phyloP scores from a whole-genome alignment of 805 yeast genomes.

The Starmerella apis region DNA sequence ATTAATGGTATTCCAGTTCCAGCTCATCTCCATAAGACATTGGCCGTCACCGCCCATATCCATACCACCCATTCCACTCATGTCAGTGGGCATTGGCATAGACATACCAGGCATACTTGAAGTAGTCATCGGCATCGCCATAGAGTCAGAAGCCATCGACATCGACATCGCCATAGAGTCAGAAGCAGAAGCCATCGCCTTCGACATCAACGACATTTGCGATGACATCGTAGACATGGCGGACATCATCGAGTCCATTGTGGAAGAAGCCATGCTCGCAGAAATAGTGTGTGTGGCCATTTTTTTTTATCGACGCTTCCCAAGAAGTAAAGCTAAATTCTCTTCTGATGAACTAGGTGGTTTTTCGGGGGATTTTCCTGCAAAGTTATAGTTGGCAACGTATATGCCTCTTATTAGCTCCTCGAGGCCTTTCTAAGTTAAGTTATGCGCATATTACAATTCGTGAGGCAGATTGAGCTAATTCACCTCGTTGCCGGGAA shows the following conservation, averaged over 20 bases:
- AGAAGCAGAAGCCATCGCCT: conserved; percentile 12
- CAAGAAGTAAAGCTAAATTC: not conserved
- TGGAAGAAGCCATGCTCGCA: not conserved
- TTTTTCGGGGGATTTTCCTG: not conserved
- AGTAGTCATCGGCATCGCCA: conserved; percentile 7
- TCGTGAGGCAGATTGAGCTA: not conserved
- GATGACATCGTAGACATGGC: conserved; percentile 22
- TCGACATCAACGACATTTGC: conserved; percentile 19
- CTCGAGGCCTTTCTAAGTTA: not conserved
- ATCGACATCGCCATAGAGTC: conserved; percentile 4
- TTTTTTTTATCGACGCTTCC: not conserved
- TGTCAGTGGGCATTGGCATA: conserved; percentile 1
- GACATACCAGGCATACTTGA: conserved; percentile 1
- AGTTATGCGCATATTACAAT: conserved; percentile 1
- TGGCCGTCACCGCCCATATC: conserved; percentile 13
- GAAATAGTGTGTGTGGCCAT: no score
- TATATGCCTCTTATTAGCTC: not conserved
- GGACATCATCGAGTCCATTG: conserved; percentile 10
- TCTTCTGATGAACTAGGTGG: not conserved
- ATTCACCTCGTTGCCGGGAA: not conserved
- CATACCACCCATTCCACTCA: conserved; percentile 14
- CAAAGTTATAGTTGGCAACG: not conserved
- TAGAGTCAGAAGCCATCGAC: conserved; percentile 4
- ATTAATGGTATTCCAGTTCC: conserved; percentile 66
- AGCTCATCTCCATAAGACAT: conserved; percentile 43